These are phyloP conservation scores for Cardamine occulta DNA, from an alignment of 345 rosid species.

Conservation along the genomic window DNA sequence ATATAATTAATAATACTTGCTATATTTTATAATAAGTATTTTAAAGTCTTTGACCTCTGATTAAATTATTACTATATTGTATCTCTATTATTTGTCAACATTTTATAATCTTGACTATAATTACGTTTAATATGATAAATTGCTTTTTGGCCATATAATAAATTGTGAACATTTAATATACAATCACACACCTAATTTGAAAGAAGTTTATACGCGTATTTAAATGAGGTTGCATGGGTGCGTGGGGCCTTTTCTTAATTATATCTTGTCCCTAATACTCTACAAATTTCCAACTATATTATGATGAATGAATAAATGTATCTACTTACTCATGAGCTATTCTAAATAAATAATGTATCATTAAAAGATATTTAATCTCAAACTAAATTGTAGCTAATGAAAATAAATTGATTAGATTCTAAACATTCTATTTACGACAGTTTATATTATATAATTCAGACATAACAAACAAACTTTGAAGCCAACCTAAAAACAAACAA, in stretches of 20 bases:
- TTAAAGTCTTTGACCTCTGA: background rate
- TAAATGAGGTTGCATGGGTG: conserved; percentile 28
- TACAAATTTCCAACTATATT: conserved; percentile 20
- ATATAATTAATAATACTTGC: background rate
- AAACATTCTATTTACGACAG: background rate
- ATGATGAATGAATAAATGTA: conserved; percentile 26
- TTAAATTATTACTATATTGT: background rate
- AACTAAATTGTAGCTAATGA: conserved; percentile 3
- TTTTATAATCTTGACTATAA: background rate
- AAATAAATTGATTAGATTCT: background rate
- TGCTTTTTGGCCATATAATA: background rate
- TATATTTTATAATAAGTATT: background rate
- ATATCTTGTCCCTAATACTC: conserved; percentile 8
- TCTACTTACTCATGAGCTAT: conserved; percentile 6
- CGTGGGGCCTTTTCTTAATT: conserved; percentile 26
- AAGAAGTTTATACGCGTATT: conserved; percentile 31
- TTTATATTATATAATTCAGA: background rate
- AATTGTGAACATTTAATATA: conserved; percentile 4
- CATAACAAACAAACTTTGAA: background rate
- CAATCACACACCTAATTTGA: conserved; percentile 29
- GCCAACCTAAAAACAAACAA: background rate
- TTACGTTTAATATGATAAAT: background rate
- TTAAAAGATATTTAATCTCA: background rate
- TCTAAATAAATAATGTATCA: background rate
- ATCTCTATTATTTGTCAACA: background rate